Base-by-base conservation (phyloP, 140 eudicot species). In the Stevia rebaudiana region DNA sequence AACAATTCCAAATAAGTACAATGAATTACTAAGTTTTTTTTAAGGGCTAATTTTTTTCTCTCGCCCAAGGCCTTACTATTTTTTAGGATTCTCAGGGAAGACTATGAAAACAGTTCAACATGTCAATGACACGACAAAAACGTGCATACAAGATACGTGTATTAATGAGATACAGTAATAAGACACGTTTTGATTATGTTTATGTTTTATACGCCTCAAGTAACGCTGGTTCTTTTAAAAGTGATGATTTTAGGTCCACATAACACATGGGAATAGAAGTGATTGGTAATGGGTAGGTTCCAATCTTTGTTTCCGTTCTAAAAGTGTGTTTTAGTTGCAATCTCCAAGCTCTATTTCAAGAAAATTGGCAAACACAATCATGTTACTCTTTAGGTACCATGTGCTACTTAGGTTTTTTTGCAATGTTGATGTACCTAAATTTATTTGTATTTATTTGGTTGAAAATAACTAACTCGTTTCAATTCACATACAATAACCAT, bases 301-400 rank as follows among this genome's bases (percentile, higher is more conserved):
- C 67, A 54, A 72, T 51, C 13, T 52, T n/a, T 72, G 65, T 52
- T 63, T 62, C 40, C 65, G 63, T 72, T 72, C 77, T 53, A 62
- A 50, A 53, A 42, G 55, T 46, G 72, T 22, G 67, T 73, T 64
- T 71, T 54, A 35, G 48, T 54, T 64, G 78, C 59, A 37, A 53
- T 35, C 61, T 65, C 72, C 61, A 31, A 65, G 12, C 72, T 64
- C 60, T 35, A 61, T 42, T 64, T 73, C 60, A 65, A 63, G 72
- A 64, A 73, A 73, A 55, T 13, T 39, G 73, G 53, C 67, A 55
- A 73, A 73, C 72, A 65, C 37, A 12, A 54, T 42, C 78, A 65
- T 57, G 78, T 65, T 64, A 65, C 72, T 55, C 73, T 42, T 53
- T 31, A 73, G 67, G 61, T 37, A 54, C 50, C 78, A 65, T 55